Percentiles rank a stretch among this genome's conserved stretches.
phyloP scores from a whole-genome alignment of 2,329 filamentous ascomycete species.

The Colletotrichum acutatum region DNA sequence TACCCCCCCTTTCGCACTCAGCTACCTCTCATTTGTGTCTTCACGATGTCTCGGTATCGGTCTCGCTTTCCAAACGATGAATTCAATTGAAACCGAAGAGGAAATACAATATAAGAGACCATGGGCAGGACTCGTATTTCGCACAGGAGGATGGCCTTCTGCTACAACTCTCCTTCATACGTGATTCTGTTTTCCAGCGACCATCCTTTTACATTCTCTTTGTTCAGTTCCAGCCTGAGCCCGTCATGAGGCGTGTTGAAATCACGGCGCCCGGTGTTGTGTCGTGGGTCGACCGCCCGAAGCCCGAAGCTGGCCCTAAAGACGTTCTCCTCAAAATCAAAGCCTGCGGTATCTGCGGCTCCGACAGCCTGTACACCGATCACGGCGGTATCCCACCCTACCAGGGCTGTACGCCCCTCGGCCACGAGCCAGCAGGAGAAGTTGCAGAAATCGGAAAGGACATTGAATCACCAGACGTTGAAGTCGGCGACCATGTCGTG shows the following conservation, averaged over 20 bases:
- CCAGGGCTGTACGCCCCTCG: neutral
- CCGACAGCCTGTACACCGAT: conserved; percentile 1
- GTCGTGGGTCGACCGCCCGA: conserved; percentile 12
- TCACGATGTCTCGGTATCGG: neutral
- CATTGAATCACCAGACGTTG: neutral
- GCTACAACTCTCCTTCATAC: neutral
- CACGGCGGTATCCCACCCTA: conserved; percentile 3
- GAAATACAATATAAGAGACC: neutral
- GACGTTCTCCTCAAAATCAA: conserved; percentile 17
- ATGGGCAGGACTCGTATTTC: neutral
- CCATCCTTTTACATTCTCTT: neutral
- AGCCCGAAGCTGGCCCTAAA: neutral
- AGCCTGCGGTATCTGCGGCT: conserved; percentile 21
- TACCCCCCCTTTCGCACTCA: neutral
- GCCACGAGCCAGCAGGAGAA: conserved; percentile 19
- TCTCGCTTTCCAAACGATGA: neutral
- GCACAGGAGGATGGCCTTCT: neutral
- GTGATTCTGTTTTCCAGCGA: neutral
- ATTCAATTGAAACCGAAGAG: neutral
- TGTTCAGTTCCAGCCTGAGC: neutral
- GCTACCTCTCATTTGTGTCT: neutral
- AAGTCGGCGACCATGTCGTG: conserved; percentile 9
- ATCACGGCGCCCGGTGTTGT: neutral
- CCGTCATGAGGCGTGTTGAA: neutral
- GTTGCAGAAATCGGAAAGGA: conserved; percentile 2